Evolutionary conservation across 768 basidiomycete genomes (phyloP), one percentile per base, ranked within the genome.

Genomic region (Termitomyces sp.): DNA sequence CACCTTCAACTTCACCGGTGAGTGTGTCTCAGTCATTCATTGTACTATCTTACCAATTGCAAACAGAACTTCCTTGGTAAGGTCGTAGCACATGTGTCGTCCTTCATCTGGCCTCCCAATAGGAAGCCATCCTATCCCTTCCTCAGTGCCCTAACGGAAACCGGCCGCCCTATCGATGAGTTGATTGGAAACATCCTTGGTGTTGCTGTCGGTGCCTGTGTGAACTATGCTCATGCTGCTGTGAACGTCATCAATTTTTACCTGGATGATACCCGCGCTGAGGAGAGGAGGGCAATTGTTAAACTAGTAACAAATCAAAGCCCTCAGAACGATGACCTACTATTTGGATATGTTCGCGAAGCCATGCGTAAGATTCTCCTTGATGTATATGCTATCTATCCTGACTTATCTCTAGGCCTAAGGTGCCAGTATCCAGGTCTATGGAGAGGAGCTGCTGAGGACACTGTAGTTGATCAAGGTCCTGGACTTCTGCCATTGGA

Each of bases 201-300:
- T 1, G 67, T 83, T 6, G 77, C 78, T 3, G 74, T 82, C 14
- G 73, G 76, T 1, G 73, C 75, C n/a, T 75, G 76, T 1, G 77
- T 79, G 27, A 78, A 76, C 63, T 73, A 73, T 46, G 75, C 78
- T 0, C 80, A 83, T 60, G 77, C 76, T 8, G 73, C 74, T n/a
- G 72, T 76, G 6, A 71, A 80, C 41, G 74, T 83, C 19, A 66
- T 85, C 46, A 76, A 83, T 60, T 82, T 83, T 68, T 84, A 81
- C 66, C 65, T 85, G 25, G 75, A 76, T 40, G 76, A 76, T 38
- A 65, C 63, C 21, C 73, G 70, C 16, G 70, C 69, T 8, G 66
- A 66, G 46, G 78, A 82, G 58, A 66, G 71, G 11, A 69, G 64
- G 0, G 72, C 75, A 19, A 76, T 82, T 31, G 41, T 74, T 25